phyloP scores from a whole-genome alignment of 495 filamentous ascomycete genomes.

The Chaetomium tenue region DNA sequence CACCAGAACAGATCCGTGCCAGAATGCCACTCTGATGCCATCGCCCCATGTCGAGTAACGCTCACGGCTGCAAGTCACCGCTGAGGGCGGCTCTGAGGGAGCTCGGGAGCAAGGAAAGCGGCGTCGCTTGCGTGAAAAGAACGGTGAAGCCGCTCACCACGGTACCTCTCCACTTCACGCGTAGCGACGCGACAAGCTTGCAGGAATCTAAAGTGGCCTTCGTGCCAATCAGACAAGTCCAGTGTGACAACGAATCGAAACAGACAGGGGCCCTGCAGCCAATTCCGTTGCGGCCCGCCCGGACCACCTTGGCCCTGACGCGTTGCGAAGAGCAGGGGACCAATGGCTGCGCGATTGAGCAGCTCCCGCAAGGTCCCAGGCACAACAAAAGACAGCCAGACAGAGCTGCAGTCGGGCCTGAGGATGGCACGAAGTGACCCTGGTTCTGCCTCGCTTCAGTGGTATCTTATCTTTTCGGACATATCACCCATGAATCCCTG shows the following conservation, averaged over 20 bases:
- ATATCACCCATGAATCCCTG: neutral
- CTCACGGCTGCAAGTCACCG: constrained; percentile 24
- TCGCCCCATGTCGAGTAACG: constrained; percentile 8
- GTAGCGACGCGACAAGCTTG: constrained; percentile 26
- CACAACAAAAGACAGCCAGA: constrained; percentile 24
- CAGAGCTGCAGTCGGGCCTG: constrained; percentile 13
- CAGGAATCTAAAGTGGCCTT: constrained; percentile 39
- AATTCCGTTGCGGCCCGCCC: constrained; percentile 29
- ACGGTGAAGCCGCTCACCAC: constrained; percentile 23
- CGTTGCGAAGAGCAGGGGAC: constrained; percentile 27
- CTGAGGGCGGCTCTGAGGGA: constrained; percentile 8
- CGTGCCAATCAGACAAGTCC: constrained; percentile 39
- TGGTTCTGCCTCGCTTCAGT: neutral
- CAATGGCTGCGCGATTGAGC: constrained; percentile 25
- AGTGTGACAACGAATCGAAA: constrained; percentile 28
- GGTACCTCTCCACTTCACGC: neutral
- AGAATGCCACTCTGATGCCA: neutral
- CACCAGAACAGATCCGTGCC: neutral
- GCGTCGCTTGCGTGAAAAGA: constrained; percentile 1
- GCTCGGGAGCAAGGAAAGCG: neutral
- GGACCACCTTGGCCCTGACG: constrained; percentile 29
- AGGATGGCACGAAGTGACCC: neutral
- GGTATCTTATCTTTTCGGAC: neutral
- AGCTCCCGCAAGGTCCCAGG: neutral
- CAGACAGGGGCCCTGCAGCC: constrained; percentile 23